Conservation (phyloP, 257 asterid genomes). For the Thymus mandschuricus region DNA sequence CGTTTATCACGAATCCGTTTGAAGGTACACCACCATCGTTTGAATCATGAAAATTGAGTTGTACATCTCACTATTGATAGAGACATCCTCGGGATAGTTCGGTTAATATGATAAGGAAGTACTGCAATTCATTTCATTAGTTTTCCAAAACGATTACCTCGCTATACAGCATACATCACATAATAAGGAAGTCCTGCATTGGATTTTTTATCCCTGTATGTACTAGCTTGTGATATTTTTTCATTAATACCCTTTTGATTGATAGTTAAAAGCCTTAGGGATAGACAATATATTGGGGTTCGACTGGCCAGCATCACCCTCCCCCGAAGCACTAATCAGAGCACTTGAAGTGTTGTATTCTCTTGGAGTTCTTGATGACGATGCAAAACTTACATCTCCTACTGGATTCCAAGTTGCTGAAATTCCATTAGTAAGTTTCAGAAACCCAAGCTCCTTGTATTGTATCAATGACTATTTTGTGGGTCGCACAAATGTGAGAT, state of each 20-base stretch:
- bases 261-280: slow-evolving; percentile 89
- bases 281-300: slow-evolving; percentile 94
- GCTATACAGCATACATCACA: background rate
- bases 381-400: slow-evolving; percentile 93
- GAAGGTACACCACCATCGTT: background rate
- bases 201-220: slow-evolving; percentile 16
- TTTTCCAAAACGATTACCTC: background rate
- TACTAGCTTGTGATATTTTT: slow-evolving; percentile 8
- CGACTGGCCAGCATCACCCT: slow-evolving; percentile 96
- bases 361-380: slow-evolving; percentile 87
- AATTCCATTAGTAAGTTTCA: slow-evolving; percentile 76
- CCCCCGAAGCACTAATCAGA: slow-evolving; percentile 93
- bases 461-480: slow-evolving; percentile 19
- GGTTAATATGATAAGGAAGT: background rate
- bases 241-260: slow-evolving; percentile 17
- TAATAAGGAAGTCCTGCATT: background rate
- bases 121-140: background rate
- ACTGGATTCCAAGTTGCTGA: slow-evolving; percentile 95
- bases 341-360: slow-evolving; percentile 96
- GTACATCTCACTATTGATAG: slow-evolving; percentile 2
- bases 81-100: background rate
- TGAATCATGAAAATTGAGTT: slow-evolving; percentile 8
- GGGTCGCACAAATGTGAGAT: background rate
- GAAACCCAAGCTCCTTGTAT: background rate
- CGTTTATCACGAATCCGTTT: background rate